A percentile compares a stretch with the other conserved stretches of the same genome.
These are phyloP conservation scores for Ustilago esculenta DNA, from an alignment of 1,284 basidiomycete species.

Conservation along the genomic window DNA sequence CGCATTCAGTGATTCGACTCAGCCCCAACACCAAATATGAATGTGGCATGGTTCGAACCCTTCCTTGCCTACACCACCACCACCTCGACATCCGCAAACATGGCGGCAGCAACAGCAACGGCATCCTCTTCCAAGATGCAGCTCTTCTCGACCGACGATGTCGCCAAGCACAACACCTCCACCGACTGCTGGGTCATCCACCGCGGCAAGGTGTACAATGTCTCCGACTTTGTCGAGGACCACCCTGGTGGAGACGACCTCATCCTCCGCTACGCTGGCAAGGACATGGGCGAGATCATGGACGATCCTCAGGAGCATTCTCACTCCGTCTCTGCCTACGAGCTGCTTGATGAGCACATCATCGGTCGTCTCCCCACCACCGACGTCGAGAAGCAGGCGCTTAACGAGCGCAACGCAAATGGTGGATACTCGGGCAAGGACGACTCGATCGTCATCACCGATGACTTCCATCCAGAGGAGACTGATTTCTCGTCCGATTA, in stretches of 20 bases:
- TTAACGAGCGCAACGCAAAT: conserved; percentile 25
- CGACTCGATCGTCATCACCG: conserved; percentile 74
- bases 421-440: conserved; percentile 59
- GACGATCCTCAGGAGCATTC: conserved; percentile 83
- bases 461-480: conserved; percentile 63
- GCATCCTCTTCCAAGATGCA: conserved; percentile 40
- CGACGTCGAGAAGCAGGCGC: conserved; percentile 37
- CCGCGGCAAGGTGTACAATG: conserved; percentile 70
- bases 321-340: conserved; percentile 92
- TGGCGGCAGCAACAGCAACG: conserved; percentile 29
- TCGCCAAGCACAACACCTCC: conserved; percentile 71
- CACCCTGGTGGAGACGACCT: conserved; percentile 71
- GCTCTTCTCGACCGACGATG: conserved; percentile 46
- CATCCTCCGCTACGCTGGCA: conserved; percentile 77
- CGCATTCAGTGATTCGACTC: too few species aligned
- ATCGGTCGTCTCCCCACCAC: conserved; percentile 55
- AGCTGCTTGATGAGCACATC: conserved; percentile 83
- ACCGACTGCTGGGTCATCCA: conserved; percentile 72
- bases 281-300: conserved; percentile 85
- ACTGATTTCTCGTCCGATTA: conserved; percentile 67
- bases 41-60: too few species aligned
- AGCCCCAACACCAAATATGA: too few species aligned
- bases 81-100: background rate
- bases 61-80: background rate
- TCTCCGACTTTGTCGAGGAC: conserved; percentile 70